A percentile compares a stretch with the other conserved stretches of the same genome.
Evolutionary conservation across 1,139 yeast species (phyloP).

Genomic region (Insectozyma bohioensis): DNA sequence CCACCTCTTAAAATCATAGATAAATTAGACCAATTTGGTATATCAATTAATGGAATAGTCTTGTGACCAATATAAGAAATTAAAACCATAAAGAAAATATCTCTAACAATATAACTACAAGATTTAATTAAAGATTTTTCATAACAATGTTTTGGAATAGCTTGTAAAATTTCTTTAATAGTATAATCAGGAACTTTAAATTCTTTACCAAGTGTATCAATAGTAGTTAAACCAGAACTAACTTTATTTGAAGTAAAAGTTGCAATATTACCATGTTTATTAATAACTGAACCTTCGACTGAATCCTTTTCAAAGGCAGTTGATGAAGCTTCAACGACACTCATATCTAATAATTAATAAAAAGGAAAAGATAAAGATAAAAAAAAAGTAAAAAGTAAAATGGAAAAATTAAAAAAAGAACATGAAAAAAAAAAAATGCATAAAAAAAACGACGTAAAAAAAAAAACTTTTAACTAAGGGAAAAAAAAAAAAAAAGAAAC

Average conservation of each 20-base stretch:
- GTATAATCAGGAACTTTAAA: slow-evolving; percentile 74
- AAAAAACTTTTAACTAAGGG: background rate
- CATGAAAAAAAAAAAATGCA: slow-evolving; percentile 5
- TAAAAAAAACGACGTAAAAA: slow-evolving; percentile 1
- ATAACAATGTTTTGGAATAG: slow-evolving; percentile 76
- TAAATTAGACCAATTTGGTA: slow-evolving; percentile 22
- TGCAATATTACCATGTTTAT: slow-evolving; percentile 28
- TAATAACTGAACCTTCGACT: slow-evolving; percentile 12
- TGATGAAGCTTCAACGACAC: slow-evolving; percentile 17
- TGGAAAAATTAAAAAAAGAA: slow-evolving; percentile 7
- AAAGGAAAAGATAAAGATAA: no score
- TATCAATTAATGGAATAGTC: slow-evolving; percentile 40
- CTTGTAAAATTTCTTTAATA: slow-evolving; percentile 69
- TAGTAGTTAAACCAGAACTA: slow-evolving; percentile 36
- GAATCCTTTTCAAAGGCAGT: slow-evolving; percentile 5
- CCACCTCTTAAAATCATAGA: slow-evolving; percentile 30
- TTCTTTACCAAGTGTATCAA: slow-evolving; percentile 61
- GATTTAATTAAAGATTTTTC: slow-evolving; percentile 61
- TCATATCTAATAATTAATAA: slow-evolving; percentile 15
- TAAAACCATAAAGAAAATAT: slow-evolving; percentile 50
- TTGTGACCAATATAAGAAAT: slow-evolving; percentile 55
- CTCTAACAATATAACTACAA: slow-evolving; percentile 64
- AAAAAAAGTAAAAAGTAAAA: no score
- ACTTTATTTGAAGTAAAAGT: slow-evolving; percentile 16
- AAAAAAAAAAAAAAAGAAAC: slow-evolving; percentile 1